These are phyloP conservation scores for Fonsecaea multimorphosa DNA, from an alignment of 2,329 filamentous ascomycete genomes.

Conservation along the genomic window DNA sequence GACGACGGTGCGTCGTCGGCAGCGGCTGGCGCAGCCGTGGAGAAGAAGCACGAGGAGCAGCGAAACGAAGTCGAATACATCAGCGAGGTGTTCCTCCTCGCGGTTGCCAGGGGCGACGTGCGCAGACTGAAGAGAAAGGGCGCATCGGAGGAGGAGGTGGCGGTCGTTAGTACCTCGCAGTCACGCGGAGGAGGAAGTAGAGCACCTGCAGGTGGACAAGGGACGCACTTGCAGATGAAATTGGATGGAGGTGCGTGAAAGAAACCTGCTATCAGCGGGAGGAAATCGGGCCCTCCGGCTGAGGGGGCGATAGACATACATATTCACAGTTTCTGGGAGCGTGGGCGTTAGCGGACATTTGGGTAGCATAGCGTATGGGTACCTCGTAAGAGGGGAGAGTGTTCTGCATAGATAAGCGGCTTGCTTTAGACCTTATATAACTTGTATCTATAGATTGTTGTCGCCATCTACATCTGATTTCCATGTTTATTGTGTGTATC, in stretches of 20 bases:
- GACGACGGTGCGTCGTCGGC: neutral
- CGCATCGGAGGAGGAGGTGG: neutral
- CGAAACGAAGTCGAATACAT: conserved; percentile 23
- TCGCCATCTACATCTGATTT: neutral
- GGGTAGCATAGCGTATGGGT: too few species aligned
- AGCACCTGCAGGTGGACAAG: neutral
- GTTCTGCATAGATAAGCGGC: too few species aligned
- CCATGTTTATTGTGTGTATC: neutral
- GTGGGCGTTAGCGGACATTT: too few species aligned
- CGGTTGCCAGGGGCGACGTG: conserved; percentile 27
- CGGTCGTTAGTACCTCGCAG: neutral
- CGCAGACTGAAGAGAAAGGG: conserved; percentile 25
- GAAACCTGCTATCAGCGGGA: too few species aligned
- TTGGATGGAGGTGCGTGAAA: neutral
- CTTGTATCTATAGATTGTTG: too few species aligned
- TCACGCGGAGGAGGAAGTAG: neutral
- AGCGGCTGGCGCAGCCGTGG: neutral
- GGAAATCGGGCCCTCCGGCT: too few species aligned
- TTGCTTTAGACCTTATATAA: too few species aligned
- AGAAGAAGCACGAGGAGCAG: conserved; percentile 15
- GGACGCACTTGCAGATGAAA: conserved; percentile 9
- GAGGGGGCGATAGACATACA: too few species aligned
- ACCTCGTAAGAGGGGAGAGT: too few species aligned
- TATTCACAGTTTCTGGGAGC: too few species aligned
- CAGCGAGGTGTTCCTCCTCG: conserved; percentile 28